These are phyloP conservation scores for Starmerella bacillaris DNA, from an alignment of 805 yeast species.

Conservation along the genomic window DNA sequence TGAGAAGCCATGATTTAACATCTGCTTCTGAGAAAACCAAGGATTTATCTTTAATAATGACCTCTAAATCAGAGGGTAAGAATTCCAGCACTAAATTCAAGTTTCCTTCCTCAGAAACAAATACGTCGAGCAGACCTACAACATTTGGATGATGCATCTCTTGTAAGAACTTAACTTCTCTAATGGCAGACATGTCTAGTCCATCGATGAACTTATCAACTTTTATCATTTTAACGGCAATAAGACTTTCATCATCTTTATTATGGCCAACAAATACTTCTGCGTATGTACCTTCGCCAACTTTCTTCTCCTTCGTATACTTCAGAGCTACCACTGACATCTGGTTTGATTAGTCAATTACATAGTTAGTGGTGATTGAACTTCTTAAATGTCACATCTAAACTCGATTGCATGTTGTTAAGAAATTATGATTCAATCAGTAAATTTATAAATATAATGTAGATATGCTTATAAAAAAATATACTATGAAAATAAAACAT, in stretches of 20 bases:
- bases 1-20: slow-evolving; percentile 80
- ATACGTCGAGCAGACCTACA: slow-evolving; percentile 78
- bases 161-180: slow-evolving; percentile 80
- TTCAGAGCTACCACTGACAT: slow-evolving; percentile 4
- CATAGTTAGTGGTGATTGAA: too few species aligned
- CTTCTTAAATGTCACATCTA: too few species aligned
- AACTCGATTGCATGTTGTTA: too few species aligned
- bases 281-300: slow-evolving; percentile 98
- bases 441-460: too few species aligned
- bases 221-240: slow-evolving; percentile 92
- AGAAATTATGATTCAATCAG: too few species aligned
- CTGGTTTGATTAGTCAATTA: too few species aligned
- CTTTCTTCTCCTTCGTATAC: slow-evolving; percentile 45
- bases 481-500: too few species aligned
- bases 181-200: slow-evolving; percentile 86
- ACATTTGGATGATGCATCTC: slow-evolving; percentile 71
- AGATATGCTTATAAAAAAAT: too few species aligned
- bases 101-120: slow-evolving; percentile 36
- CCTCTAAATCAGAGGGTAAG: slow-evolving; percentile 80
- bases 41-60: slow-evolving; percentile 61
- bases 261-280: slow-evolving; percentile 70
- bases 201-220: slow-evolving; percentile 92
- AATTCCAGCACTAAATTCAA: slow-evolving; percentile 83
- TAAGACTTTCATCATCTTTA: slow-evolving; percentile 33
- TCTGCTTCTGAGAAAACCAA: slow-evolving; percentile 70